Base-by-base conservation (phyloP, 768 basidiomycete species). In the Russula vinacea region DNA sequence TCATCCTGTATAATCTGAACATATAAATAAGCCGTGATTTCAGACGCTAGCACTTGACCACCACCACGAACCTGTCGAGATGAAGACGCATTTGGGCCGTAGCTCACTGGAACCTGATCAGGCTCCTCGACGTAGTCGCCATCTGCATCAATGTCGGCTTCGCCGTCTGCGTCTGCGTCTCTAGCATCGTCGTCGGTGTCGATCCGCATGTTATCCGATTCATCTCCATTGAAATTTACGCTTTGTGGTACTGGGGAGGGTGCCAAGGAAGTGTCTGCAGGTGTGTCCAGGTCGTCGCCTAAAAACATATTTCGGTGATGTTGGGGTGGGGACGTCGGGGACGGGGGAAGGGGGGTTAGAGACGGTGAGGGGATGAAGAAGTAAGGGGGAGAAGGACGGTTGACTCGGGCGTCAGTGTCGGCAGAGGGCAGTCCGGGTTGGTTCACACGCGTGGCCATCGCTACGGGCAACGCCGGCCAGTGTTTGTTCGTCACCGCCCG, bases 81-180 rank as follows among this genome's bases (percentile, higher is more conserved):
- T 69, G 78, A 72, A 39, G 78, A 79, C 9, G 78, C 74, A 55
- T 75, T 78, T 69, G 76, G 73, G 74, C 70, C 72, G 72, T 69
- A 73, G 70, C 72, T 71, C 72, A 75, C 73, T 68, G 70, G 75
- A 62, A 69, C 77, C 67, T 72, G 78, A 70, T 77, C 74, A 56
- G 74, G 72, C 16, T 79, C 74, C 69, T 76, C 70, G 68, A 85
- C 82, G 56, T 83, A 83, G 68, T 86, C 85, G 71, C 83, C 80
- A 75, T 84, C 84, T 70, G 80, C 84, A 69, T 87, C 86, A 47
- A 84, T 80, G 70, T 89, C 87, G 62, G 79, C 77, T 73, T 86
- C 86, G 62, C 78, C 77, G 68, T 82, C 82, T 58, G 74, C 74
- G 59, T 75, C 74, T 57, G 71, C 71, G 60, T 69, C 69, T 58